A percentile compares a stretch with the other conserved stretches of the same genome.
phyloP scores from a whole-genome alignment of 805 yeast genomes.

The Pichia cabralensis region DNA sequence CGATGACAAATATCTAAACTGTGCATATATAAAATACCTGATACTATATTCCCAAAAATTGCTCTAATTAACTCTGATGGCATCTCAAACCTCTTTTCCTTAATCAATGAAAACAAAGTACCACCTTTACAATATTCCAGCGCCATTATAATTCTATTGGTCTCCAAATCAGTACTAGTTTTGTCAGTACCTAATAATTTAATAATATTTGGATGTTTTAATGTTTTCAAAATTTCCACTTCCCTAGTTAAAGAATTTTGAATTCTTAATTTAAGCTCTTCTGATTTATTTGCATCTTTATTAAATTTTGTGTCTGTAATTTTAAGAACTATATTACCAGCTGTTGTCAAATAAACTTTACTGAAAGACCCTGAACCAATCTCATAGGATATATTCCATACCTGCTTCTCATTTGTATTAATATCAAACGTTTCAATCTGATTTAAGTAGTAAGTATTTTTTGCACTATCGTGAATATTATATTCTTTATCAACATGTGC shows the following conservation, averaged over 20 bases:
- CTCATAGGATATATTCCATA: conserved; percentile 27
- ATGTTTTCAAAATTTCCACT: conserved; percentile 45
- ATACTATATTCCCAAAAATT: conserved; percentile 58
- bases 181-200: conserved; percentile 41
- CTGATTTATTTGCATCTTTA: conserved; percentile 28
- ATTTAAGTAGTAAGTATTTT: no score
- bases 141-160: conserved; percentile 34
- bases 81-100: conserved; percentile 32
- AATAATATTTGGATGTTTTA: conserved; percentile 65
- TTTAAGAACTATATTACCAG: conserved; percentile 57
- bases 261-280: conserved; percentile 37
- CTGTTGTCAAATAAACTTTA: conserved; percentile 41
- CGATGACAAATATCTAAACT: conserved; percentile 65
- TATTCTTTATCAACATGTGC: no score
- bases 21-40: conserved; percentile 70
- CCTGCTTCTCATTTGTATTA: no score
- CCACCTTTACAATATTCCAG: conserved; percentile 80
- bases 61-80: conserved; percentile 43
- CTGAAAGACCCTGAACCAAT: conserved; percentile 67
- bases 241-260: conserved; percentile 67
- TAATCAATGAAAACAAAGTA: conserved; percentile 61
- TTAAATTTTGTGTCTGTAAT: conserved; percentile 27
- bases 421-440: no score
- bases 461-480: no score
- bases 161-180: neutral